Evolutionary conservation across 257 asterid species (phyloP).

Genomic region (Lavandula angustifolia): DNA sequence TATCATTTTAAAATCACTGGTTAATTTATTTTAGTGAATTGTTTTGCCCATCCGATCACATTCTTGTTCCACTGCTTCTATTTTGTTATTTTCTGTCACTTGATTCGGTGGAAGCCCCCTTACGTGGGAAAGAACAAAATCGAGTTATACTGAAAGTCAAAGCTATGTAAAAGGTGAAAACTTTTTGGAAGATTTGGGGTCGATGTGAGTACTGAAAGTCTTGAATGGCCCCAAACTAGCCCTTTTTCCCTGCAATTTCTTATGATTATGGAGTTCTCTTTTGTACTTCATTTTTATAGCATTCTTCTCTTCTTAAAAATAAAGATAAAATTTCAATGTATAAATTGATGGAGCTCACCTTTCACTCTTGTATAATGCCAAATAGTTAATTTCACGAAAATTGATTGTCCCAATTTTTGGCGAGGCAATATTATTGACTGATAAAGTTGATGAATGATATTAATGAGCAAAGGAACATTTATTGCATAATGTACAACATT

Average conservation of each 20-base stretch:
- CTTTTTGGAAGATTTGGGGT: slow-evolving; percentile 40
- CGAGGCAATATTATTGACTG: slow-evolving; percentile 31
- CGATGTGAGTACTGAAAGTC: slow-evolving; percentile 37
- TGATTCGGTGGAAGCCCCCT: slow-evolving; percentile 37
- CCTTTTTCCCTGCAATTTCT: slow-evolving; percentile 33
- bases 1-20: slow-evolving; percentile 17
- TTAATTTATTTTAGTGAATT: slow-evolving; percentile 7
- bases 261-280: slow-evolving; percentile 25
- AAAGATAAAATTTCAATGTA: neutral
- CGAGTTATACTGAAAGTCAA: slow-evolving; percentile 45
- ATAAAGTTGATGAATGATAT: slow-evolving; percentile 23
- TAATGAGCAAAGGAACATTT: neutral
- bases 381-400: slow-evolving; percentile 31
- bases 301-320: too few species aligned
- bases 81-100: slow-evolving; percentile 37
- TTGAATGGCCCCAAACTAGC: slow-evolving; percentile 37
- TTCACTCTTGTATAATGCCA: slow-evolving; percentile 13
- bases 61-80: slow-evolving; percentile 50
- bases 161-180: slow-evolving; percentile 30
- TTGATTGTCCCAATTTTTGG: slow-evolving; percentile 38
- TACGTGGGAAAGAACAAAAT: slow-evolving; percentile 42
- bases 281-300: slow-evolving; percentile 16
- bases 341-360: slow-evolving; percentile 27
- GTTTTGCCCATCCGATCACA: slow-evolving; percentile 39
- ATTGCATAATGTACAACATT: slow-evolving; percentile 16